These are phyloP conservation scores for Saturnispora silvae DNA, from an alignment of 805 yeast genomes.

Conservation along the genomic window DNA sequence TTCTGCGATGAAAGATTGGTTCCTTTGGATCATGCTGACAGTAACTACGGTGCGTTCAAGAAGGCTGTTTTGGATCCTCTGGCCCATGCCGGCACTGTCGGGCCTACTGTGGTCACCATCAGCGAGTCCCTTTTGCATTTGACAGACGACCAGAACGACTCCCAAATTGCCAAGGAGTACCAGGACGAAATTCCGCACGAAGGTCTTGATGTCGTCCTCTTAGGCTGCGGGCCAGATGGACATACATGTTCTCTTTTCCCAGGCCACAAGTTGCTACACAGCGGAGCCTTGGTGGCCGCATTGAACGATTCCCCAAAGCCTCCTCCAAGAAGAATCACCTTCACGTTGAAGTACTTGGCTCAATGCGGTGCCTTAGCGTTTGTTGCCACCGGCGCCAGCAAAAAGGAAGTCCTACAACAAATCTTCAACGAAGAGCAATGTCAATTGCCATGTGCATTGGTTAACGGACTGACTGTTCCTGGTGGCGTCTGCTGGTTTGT, in stretches of 20 bases:
- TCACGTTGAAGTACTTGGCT: constrained; percentile 69
- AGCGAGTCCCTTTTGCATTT: constrained; percentile 45
- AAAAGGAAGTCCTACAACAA: constrained; percentile 59
- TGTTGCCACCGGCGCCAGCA: constrained; percentile 84
- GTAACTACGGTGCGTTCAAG: constrained; percentile 76
- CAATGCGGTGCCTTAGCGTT: constrained; percentile 51
- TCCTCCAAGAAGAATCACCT: constrained; percentile 83
- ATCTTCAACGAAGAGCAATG: constrained; percentile 43
- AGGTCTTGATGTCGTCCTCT: constrained; percentile 51
- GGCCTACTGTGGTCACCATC: constrained; percentile 58
- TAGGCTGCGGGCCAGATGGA: constrained; percentile 95
- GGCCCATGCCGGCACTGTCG: constrained; percentile 29
- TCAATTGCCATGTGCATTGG: constrained; percentile 62
- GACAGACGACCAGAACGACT: constrained; percentile 40
- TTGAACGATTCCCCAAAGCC: constrained; percentile 86
- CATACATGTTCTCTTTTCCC: constrained; percentile 93
- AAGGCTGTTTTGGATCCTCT: constrained; percentile 45
- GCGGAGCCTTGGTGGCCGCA: constrained; percentile 44
- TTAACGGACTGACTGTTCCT: constrained; percentile 40
- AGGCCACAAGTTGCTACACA: constrained; percentile 58
- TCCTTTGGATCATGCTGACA: constrained; percentile 69
- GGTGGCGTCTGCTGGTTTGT: constrained; percentile 71
- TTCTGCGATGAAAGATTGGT: constrained; percentile 90
- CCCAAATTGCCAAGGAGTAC: constrained; percentile 55
- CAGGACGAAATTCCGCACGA: constrained; percentile 43